Evolutionary conservation across 805 yeast genomes (phyloP).

Genomic region (Yamadazyma sp.): DNA sequence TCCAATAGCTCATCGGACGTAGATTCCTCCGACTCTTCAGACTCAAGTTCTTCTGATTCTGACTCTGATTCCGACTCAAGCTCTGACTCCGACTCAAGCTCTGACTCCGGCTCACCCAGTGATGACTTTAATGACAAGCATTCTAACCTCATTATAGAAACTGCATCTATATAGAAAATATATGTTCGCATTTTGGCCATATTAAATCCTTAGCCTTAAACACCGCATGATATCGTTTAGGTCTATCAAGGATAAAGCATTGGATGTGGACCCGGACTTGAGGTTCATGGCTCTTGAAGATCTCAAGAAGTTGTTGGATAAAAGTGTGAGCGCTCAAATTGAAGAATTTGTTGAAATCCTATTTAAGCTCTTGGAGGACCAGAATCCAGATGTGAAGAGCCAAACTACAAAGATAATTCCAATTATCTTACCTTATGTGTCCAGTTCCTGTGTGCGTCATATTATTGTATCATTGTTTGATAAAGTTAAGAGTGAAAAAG

Average conservation of each 20-base stretch:
- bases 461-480: constrained; percentile 31
- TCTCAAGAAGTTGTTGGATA: constrained; percentile 46
- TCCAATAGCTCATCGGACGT: neutral
- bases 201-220: neutral
- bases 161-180: constrained; percentile 7
- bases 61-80: constrained; percentile 4
- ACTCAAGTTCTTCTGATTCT: neutral
- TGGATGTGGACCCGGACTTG: constrained; percentile 75
- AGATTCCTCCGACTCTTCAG: too few species aligned
- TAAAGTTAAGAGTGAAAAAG: constrained; percentile 19
- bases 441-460: constrained; percentile 27
- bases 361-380: constrained; percentile 52
- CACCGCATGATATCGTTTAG: constrained; percentile 10
- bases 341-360: constrained; percentile 40
- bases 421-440: constrained; percentile 32
- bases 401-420: constrained; percentile 63
- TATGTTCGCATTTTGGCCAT: constrained; percentile 10
- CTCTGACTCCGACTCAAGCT: constrained; percentile 2
- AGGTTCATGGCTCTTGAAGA: constrained; percentile 86
- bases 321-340: constrained; percentile 27
- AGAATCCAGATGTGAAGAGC: constrained; percentile 69
- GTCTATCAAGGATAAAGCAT: constrained; percentile 43
- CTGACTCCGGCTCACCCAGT: constrained; percentile 9
- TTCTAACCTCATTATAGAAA: constrained; percentile 12
- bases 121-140: constrained; percentile 4